phyloP scores from a whole-genome alignment of 768 basidiomycete genomes.

The Kwoniella sp. region DNA sequence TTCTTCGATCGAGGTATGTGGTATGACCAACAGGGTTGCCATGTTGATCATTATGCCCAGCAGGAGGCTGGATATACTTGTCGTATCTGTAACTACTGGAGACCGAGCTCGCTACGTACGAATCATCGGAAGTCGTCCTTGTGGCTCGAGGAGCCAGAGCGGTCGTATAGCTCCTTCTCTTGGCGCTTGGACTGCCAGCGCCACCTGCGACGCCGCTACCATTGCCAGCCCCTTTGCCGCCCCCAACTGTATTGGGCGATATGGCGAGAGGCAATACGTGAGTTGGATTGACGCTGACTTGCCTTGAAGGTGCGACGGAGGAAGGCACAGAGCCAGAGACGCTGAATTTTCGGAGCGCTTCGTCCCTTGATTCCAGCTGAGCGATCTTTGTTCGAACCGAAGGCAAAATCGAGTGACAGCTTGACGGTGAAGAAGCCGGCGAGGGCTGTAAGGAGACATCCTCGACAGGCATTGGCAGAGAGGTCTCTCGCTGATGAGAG shows the following conservation, averaged over 20 bases:
- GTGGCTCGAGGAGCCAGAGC: slow-evolving; percentile 37
- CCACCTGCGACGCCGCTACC: background rate
- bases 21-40: slow-evolving; percentile 16
- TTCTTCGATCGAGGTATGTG: slow-evolving; percentile 16
- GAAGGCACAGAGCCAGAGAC: slow-evolving; percentile 25
- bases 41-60: slow-evolving; percentile 1
- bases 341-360: slow-evolving; percentile 48
- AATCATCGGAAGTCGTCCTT: slow-evolving; percentile 28
- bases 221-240: background rate
- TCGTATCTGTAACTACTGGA: slow-evolving; percentile 5
- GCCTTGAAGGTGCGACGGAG: slow-evolving; percentile 6
- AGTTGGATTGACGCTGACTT: background rate
- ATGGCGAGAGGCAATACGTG: background rate
- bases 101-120: background rate
- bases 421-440: slow-evolving; percentile 18
- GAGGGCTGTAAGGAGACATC: slow-evolving; percentile 3
- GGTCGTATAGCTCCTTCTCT: slow-evolving; percentile 37
- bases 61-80: background rate
- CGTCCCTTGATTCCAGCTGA: slow-evolving; percentile 52
- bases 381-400: slow-evolving; percentile 49
- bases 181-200: background rate
- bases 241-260: background rate
- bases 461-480: slow-evolving; percentile 9
- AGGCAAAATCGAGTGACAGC: slow-evolving; percentile 40
- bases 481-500: background rate